Conservation (phyloP, 148 eudicot species). For the Chenopodium quinoa region DNA sequence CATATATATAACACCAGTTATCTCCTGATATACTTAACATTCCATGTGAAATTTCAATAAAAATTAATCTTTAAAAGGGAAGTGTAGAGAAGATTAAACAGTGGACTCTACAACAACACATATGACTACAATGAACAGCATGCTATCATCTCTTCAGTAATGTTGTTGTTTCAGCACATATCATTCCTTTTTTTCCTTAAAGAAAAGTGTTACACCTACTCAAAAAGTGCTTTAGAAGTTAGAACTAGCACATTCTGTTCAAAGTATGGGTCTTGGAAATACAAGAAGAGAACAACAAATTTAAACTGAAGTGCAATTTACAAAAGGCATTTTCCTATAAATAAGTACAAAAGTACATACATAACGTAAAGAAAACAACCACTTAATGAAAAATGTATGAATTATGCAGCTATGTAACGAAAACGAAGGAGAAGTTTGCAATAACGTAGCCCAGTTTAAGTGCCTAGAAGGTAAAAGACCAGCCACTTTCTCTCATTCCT, state of each 20-base stretch:
- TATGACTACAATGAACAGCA: neutral
- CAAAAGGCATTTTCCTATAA: too few relatives aligned
- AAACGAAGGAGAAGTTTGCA: too few relatives aligned
- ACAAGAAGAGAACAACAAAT: neutral
- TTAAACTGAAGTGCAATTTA: too few relatives aligned
- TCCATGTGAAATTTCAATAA: too few relatives aligned
- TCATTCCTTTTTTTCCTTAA: neutral
- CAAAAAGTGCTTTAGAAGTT: neutral
- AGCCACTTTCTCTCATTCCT: neutral
- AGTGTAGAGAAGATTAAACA: neutral
- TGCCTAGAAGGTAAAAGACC: neutral
- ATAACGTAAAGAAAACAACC: too few relatives aligned
- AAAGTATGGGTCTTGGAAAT: neutral
- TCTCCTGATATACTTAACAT: too few relatives aligned
- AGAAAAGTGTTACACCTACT: neutral
- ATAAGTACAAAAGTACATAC: too few relatives aligned
- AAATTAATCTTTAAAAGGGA: neutral
- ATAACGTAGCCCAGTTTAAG: neutral
- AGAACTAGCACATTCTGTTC: neutral
- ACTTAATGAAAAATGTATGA: too few relatives aligned
- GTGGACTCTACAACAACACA: slow-evolving; percentile 1
- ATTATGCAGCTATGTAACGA: too few relatives aligned
- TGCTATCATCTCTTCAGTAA: neutral
- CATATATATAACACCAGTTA: too few relatives aligned
- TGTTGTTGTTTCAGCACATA: neutral